A percentile compares a stretch with the other conserved stretches of the same genome.
Evolutionary conservation across 768 basidiomycete species (phyloP).

Genomic region (Psilocybe cubensis): DNA sequence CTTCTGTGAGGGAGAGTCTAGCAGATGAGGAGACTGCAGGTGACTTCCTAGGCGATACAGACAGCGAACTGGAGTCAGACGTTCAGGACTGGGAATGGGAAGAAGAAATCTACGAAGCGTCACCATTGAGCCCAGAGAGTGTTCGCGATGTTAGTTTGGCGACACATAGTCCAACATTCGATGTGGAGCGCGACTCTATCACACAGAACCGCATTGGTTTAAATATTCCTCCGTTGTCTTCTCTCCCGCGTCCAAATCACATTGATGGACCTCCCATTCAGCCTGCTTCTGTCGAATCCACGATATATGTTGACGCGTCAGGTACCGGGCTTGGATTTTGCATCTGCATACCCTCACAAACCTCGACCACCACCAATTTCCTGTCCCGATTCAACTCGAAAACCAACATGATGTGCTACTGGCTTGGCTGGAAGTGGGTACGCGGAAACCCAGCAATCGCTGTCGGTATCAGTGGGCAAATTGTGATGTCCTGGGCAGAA

Average conservation of each 20-base stretch:
- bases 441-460: slow-evolving; percentile 23
- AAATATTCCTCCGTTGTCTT: not conserved
- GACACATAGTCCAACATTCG: not conserved
- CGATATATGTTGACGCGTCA: slow-evolving; percentile 24
- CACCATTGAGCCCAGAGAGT: not conserved
- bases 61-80: not conserved
- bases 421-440: slow-evolving; percentile 38
- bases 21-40: not conserved
- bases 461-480: slow-evolving; percentile 20
- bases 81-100: not conserved
- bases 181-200: no score
- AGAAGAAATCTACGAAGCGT: not conserved
- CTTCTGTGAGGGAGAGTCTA: not conserved
- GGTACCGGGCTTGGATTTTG: slow-evolving; percentile 36
- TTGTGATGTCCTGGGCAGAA: slow-evolving; percentile 46
- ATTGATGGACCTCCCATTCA: not conserved
- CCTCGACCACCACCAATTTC: not conserved
- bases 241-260: not conserved
- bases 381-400: not conserved
- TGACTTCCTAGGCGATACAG: not conserved
- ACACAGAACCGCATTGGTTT: no score
- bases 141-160: no score
- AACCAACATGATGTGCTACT: slow-evolving; percentile 13
- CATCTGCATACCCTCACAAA: slow-evolving; percentile 12
- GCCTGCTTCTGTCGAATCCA: not conserved